These are phyloP conservation scores for Sporothrix globosa DNA, from an alignment of 2,329 filamentous ascomycete genomes.

Conservation along the genomic window DNA sequence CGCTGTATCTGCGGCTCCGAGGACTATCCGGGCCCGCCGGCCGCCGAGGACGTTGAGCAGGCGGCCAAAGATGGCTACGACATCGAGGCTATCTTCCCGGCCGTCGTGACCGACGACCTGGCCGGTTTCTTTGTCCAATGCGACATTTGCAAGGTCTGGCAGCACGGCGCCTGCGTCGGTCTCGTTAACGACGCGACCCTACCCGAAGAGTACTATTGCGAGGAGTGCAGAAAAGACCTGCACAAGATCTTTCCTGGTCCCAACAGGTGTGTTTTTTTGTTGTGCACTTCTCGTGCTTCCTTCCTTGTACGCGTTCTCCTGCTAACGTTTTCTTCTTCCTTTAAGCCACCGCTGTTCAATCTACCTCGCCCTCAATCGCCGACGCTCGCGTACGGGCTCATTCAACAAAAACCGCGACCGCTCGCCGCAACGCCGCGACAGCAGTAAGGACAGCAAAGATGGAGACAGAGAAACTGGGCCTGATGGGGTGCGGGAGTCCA, in stretches of 20 bases:
- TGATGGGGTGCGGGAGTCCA: constrained; percentile 30
- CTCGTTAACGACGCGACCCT: constrained; percentile 93
- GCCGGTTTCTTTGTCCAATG: constrained; percentile 98
- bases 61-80: constrained; percentile 61
- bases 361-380: constrained; percentile 63
- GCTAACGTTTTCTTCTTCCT: constrained; percentile 46
- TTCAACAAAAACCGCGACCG: constrained; percentile 64
- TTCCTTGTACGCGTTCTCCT: constrained; percentile 26
- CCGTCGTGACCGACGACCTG: constrained; percentile 77
- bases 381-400: constrained; percentile 65
- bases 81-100: constrained; percentile 59
- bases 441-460: constrained; percentile 59
- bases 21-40: constrained; percentile 85
- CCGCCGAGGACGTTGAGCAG: constrained; percentile 58
- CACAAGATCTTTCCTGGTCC: constrained; percentile 79
- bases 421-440: constrained; percentile 57
- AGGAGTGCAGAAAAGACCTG: constrained; percentile 87
- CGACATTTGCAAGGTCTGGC: constrained; percentile 97
- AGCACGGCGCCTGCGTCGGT: constrained; percentile 95
- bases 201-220: constrained; percentile 97
- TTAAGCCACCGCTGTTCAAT: constrained; percentile 67
- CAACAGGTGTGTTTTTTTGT: constrained; percentile 71
- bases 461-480: constrained; percentile 22
- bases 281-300: neutral
- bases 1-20: constrained; percentile 93